Conservation (phyloP, 495 filamentous ascomycete genomes). For the Penicillium daleae region DNA sequence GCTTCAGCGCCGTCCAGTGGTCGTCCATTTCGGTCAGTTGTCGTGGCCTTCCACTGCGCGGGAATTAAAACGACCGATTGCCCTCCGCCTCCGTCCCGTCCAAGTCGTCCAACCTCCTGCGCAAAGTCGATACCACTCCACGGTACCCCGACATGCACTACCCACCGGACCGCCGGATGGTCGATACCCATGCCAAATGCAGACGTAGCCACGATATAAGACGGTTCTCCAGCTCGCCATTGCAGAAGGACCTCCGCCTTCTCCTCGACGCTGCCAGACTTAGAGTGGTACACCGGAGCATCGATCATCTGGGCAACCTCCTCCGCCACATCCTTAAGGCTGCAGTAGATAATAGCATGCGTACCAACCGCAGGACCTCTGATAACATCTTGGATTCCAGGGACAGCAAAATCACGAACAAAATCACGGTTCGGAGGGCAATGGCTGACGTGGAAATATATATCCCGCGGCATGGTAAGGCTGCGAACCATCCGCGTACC, state of each 20-base stretch:
- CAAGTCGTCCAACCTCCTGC: background rate
- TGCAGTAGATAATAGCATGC: background rate
- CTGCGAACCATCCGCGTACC: no score
- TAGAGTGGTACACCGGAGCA: background rate
- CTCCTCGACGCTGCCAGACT: background rate
- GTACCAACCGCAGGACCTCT: background rate
- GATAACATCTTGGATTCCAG: background rate
- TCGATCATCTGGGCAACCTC: background rate
- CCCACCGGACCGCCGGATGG: background rate
- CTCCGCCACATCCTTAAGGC: background rate
- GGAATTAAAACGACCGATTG: background rate
- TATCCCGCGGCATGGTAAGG: background rate
- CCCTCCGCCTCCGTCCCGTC: background rate
- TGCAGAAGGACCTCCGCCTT: background rate
- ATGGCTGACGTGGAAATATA: background rate
- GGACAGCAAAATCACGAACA: background rate
- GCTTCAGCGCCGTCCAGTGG: background rate
- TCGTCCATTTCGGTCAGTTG: background rate
- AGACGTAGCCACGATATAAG: background rate
- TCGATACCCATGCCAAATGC: background rate
- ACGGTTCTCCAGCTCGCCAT: background rate
- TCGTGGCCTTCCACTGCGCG: background rate
- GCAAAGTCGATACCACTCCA: background rate
- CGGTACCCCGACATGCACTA: background rate
- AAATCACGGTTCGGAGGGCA: background rate